Evolutionary conservation across 352 stramenopile genomes (phyloP).

Genomic region (Blastocystis hominis): DNA sequence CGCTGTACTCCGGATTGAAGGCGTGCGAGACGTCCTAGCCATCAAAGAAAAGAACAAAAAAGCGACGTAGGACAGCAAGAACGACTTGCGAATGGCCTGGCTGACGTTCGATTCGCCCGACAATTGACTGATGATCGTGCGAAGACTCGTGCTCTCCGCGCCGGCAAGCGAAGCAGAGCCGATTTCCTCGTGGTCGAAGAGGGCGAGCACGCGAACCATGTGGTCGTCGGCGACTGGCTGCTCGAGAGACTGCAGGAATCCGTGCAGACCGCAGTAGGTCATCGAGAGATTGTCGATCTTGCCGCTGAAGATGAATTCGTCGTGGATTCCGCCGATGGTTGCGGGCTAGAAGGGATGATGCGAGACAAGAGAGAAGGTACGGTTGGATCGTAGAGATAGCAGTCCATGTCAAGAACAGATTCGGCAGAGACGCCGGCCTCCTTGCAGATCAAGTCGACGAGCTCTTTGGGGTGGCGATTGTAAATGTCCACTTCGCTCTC

Average conservation of each 20-base stretch:
- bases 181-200: slow-evolving; percentile 97
- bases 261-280: slow-evolving; percentile 68
- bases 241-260: slow-evolving; percentile 30
- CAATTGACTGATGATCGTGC: not conserved
- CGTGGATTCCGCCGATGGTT: slow-evolving; percentile 75
- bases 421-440: not conserved
- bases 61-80: slow-evolving; percentile 29
- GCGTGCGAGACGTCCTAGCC: slow-evolving; percentile 84
- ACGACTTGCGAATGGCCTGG: slow-evolving; percentile 41
- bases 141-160: slow-evolving; percentile 66
- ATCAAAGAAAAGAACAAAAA: not conserved
- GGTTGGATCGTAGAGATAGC: slow-evolving; percentile 39
- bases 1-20: slow-evolving; percentile 90
- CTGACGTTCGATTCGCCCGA: not conserved
- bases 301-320: slow-evolving; percentile 86
- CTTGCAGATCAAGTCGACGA: slow-evolving; percentile 31
- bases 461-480: slow-evolving; percentile 31
- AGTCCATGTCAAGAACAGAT: slow-evolving; percentile 37
- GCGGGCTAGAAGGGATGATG: slow-evolving; percentile 73
- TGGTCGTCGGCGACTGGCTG: slow-evolving; percentile 12
- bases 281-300: slow-evolving; percentile 89
- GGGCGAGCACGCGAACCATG: slow-evolving; percentile 70
- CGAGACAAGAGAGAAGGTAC: slow-evolving; percentile 64
- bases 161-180: slow-evolving; percentile 77
- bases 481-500: slow-evolving; percentile 10